phyloP scores from a whole-genome alignment of 306 rosid species.

The Luffa acutangula region DNA sequence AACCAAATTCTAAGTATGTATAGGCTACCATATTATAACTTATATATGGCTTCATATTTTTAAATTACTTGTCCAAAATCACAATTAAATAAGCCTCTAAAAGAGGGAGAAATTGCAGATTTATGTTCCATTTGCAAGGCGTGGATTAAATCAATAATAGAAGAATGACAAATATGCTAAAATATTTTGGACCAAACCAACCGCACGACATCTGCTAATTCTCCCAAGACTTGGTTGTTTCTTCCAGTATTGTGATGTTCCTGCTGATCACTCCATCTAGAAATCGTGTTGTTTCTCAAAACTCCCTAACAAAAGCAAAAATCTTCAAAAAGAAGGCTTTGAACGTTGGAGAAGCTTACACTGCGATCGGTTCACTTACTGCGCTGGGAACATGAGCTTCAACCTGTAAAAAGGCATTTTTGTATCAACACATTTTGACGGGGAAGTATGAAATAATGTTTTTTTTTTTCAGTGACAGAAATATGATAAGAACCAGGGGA shows the following conservation, averaged over 20 bases:
- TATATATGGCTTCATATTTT: neutral
- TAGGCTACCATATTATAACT: neutral
- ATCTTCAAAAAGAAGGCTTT: constrained; percentile 39
- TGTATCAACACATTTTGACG: neutral
- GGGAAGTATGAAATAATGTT: neutral
- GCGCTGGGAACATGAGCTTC: constrained; percentile 45
- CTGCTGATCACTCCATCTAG: constrained; percentile 22
- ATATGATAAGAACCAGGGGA: neutral
- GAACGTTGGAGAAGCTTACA: constrained; percentile 46
- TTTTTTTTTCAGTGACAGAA: neutral
- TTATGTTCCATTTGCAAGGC: constrained; percentile 12
- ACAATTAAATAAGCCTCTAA: neutral
- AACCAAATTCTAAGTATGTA: neutral
- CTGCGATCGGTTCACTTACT: constrained; percentile 77
- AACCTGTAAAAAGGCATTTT: constrained; percentile 39
- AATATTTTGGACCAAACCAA: constrained; percentile 18
- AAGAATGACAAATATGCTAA: constrained; percentile 20
- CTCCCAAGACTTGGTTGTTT: constrained; percentile 14
- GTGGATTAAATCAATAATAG: constrained; percentile 19
- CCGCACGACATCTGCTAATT: constrained; percentile 10
- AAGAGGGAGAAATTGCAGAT: neutral
- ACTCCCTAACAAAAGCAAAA: constrained; percentile 59
- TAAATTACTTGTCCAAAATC: neutral
- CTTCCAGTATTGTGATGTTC: constrained; percentile 14
- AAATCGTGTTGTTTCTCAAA: constrained; percentile 22